Percentiles rank a stretch among this genome's conserved stretches.
Evolutionary conservation across 345 rosid genomes (phyloP).

Genomic region (Eutrema heterophyllum): DNA sequence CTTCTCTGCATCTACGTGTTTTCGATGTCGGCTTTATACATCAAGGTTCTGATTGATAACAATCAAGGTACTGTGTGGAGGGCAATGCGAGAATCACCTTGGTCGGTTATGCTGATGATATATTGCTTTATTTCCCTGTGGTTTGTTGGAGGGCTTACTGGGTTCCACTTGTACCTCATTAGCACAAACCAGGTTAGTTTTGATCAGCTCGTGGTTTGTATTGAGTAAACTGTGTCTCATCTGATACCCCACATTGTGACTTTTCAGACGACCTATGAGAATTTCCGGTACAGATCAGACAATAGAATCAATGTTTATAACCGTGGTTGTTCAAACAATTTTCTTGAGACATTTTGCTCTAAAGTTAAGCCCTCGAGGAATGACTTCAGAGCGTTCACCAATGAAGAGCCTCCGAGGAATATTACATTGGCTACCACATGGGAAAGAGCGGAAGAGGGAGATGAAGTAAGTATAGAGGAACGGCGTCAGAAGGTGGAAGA

Average conservation of each 20-base stretch:
- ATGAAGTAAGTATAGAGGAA: constrained; percentile 40
- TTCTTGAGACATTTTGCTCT: constrained; percentile 72
- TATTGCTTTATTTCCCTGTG: constrained; percentile 83
- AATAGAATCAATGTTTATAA: constrained; percentile 57
- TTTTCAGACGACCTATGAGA: constrained; percentile 91
- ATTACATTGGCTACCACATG: constrained; percentile 40
- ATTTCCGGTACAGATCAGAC: constrained; percentile 82
- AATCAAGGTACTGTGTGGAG: constrained; percentile 66
- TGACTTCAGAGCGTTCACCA: constrained; percentile 60
- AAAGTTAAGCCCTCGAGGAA: constrained; percentile 69
- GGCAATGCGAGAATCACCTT: constrained; percentile 89
- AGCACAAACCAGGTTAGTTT: constrained; percentile 81
- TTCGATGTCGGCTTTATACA: constrained; percentile 74
- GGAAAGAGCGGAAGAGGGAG: constrained; percentile 42
- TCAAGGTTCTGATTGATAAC: constrained; percentile 76
- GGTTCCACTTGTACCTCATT: constrained; percentile 88
- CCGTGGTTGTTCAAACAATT: constrained; percentile 57
- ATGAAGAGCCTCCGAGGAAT: constrained; percentile 51
- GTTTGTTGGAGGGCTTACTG: constrained; percentile 97
- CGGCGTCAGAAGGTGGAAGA: constrained; percentile 81
- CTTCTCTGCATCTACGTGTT: constrained; percentile 92
- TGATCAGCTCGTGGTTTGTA: neutral
- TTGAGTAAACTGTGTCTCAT: neutral
- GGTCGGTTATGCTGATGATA: constrained; percentile 71
- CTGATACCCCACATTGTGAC: neutral